Conservation (phyloP, 257 asterid genomes). For the Ocimum tenuiflorum region DNA sequence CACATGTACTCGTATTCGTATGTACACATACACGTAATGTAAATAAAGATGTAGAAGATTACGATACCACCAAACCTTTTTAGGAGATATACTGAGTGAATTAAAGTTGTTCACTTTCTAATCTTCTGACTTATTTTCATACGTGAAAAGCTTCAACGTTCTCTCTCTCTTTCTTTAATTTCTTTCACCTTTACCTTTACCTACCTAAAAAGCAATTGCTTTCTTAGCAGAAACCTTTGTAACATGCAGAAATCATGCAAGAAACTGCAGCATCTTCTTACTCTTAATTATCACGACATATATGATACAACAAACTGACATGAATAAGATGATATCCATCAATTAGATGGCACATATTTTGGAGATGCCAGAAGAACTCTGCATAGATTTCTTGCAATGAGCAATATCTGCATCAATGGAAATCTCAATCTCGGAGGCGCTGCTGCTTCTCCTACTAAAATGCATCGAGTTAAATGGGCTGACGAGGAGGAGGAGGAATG, state of each 20-base stretch:
- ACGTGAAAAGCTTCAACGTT: conserved; percentile 17
- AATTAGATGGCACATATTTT: no score
- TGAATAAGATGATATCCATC: no score
- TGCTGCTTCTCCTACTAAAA: conserved; percentile 39
- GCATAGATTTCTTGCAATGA: conserved; percentile 65
- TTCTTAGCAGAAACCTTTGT: neutral
- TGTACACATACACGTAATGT: no score
- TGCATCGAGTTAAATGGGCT: no score
- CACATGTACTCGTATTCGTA: no score
- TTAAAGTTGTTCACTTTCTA: conserved; percentile 9
- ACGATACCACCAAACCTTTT: no score
- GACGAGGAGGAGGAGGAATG: no score
- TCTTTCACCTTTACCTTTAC: neutral
- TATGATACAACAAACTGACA: no score
- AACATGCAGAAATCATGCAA: neutral
- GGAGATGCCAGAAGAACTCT: conserved; percentile 8
- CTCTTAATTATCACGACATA: no score
- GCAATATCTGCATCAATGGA: conserved; percentile 73
- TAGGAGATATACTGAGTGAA: neutral
- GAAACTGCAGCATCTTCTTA: no score
- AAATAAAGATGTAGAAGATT: no score
- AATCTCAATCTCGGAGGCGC: conserved; percentile 47
- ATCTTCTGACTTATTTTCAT: conserved; percentile 27
- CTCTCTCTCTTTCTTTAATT: conserved; percentile 3
- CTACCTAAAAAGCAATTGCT: neutral